A percentile compares a stretch with the other conserved stretches of the same genome.
Evolutionary conservation across 345 rosid genomes (phyloP).

Genomic region (Camelina sativa): DNA sequence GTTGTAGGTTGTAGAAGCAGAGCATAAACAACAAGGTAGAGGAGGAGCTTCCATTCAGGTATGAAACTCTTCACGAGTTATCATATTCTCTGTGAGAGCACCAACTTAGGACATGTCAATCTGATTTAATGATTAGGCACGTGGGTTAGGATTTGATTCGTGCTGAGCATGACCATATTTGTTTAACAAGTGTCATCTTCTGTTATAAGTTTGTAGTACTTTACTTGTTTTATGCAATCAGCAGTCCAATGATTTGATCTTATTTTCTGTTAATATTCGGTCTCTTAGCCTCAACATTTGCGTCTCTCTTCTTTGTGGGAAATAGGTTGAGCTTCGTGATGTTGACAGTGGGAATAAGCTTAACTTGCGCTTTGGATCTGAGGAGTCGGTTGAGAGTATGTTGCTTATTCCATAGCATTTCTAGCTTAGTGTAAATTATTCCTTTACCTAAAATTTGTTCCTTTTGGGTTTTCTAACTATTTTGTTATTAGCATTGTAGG

Average conservation of each 20-base stretch:
- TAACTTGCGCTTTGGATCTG: constrained; percentile 81
- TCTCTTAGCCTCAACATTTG: constrained; percentile 11
- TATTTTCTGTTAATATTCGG: constrained; percentile 16
- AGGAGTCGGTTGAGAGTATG: constrained; percentile 85
- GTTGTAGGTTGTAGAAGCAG: constrained; percentile 69
- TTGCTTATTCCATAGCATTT: constrained; percentile 21
- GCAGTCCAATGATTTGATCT: neutral
- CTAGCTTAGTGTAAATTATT: neutral
- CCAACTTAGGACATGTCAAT: neutral
- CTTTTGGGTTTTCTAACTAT: neutral
- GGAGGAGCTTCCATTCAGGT: constrained; percentile 96
- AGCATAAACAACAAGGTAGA: constrained; percentile 90
- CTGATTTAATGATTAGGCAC: constrained; percentile 7
- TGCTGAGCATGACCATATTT: neutral
- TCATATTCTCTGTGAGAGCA: too few species aligned
- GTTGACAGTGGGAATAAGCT: constrained; percentile 84
- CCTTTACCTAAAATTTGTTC: neutral
- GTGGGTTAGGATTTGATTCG: neutral
- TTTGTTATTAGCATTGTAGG: neutral
- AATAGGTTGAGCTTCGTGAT: constrained; percentile 90
- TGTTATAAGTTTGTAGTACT: neutral
- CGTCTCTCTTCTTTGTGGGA: constrained; percentile 15
- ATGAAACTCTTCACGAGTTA: neutral
- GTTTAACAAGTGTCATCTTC: neutral
- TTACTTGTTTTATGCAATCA: neutral